Evolutionary conservation across 2,329 filamentous ascomycete species (phyloP), one percentile per base, ranked within the genome.

Genomic region (Ceratocystis cubensis): DNA sequence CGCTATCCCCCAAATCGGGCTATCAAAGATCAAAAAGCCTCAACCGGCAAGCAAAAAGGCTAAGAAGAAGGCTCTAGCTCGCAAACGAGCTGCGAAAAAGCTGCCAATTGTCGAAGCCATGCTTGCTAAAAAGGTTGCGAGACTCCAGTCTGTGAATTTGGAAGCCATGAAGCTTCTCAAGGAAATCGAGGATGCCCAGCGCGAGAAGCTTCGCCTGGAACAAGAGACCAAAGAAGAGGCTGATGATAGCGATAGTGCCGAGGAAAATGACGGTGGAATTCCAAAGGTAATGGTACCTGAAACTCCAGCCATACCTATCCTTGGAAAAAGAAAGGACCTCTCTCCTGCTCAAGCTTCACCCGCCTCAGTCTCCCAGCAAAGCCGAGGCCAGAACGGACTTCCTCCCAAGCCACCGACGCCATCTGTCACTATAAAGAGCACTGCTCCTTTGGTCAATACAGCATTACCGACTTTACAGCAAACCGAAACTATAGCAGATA

Each of bases 1-100:
- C 10, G 17, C 46, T 1, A 44, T 57, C 8, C 46, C 65, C 10
- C 20, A 50, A 22, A 15, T 61, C 48, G 48, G 28, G 17, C n/a
- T 46, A 22, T 62, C 64, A 13, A 62, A 20, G n/a, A 45, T 61
- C 8, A 28, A 44, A 20, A 66, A 63, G 41, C 53, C 37, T 17
- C 37, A 37, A 20, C 17, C 61, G 17, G 5, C 33, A 8, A 45
- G 41, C 17, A 67, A 64, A 17, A 67, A 59, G 53, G 7, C 10
- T 37, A 64, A 33, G 33, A 22, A 45, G n/a, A 48, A 25, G 48
- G 5, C 20, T n/a, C 48, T 2, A 20, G 22, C 8, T 25, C 48
- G 20, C 59, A 66, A 63, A 20, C 37, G 28, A n/a, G 56, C 77
- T 70, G 74, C 75, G 61, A 79, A n/a, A 20, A 46, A 37, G 8